Base-by-base conservation (phyloP, 176 grass and related monocot species). In the Carex kokanica region DNA sequence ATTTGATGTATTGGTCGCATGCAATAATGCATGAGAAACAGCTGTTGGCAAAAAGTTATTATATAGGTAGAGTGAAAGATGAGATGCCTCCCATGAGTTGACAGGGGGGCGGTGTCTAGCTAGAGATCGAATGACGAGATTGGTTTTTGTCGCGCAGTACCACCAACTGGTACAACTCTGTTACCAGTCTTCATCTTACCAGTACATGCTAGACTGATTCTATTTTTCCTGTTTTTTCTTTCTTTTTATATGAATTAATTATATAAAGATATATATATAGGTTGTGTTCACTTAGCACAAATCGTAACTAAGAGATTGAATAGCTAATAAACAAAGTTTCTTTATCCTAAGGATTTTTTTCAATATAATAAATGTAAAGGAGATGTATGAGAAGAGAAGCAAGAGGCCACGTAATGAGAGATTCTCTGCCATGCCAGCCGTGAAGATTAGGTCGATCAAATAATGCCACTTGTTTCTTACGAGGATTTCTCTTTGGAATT, bases 1-100 rank as follows among this genome's bases (percentile, higher is more conserved):
- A 81, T 81, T 81, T 65, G 79, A 81, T 81, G 60, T 81, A 20
- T 81, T 81, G 54, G 79, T 81, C 29, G 27, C 18, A 62, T 49
- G 36, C 34, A 65, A 81, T 81, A 65, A 81, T 81, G 57, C 59
- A 64, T 29, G 21, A 68, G 65, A 49, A 73, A 73, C 69, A 73
- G 23, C 9, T 6, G 41, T 24, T 73, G 41, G 43, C 69, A 49
- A 51, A 24, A 74, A 74, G 2, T 5, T 52, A 52, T 74, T 52
- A 38, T 38, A 38, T 38, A 38, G 4, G 4, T 36, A 36, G 34
- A 72, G 38, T 0, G 2, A 45, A 38, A 18, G 40, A n/a, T n/a
- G n/a, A n/a, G n/a, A 40, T 70, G 43, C 41, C 4, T 74, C 24
- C 61, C 4, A 6, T 51, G 20, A 64, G 62, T 14, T 64, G 62